These are phyloP conservation scores for Saprolegnia parasitica DNA, from an alignment of 352 stramenopile genomes.

Conservation along the genomic window DNA sequence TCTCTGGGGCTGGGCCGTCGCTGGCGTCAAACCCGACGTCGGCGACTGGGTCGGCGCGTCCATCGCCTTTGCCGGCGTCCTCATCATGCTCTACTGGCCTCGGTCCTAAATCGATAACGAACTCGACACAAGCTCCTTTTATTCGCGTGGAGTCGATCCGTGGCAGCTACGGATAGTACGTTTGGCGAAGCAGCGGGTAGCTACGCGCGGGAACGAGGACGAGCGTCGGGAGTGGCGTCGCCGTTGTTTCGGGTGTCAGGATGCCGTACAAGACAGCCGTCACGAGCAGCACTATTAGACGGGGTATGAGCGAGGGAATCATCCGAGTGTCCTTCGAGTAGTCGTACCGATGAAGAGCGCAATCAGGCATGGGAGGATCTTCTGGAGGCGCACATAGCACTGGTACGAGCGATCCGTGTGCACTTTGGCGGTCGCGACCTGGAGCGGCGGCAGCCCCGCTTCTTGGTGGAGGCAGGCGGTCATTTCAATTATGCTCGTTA, in stretches of 20 bases:
- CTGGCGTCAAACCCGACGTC: conserved; percentile 50
- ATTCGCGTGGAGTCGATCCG: conserved; percentile 31
- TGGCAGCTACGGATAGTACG: conserved; percentile 25
- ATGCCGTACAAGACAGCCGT: background rate
- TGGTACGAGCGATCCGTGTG: too few relatives aligned
- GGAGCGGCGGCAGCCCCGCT: too few relatives aligned
- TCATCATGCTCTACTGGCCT: conserved; percentile 66
- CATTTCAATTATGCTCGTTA: too few relatives aligned
- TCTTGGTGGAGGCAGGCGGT: too few relatives aligned
- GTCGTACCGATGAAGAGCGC: background rate
- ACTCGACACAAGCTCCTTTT: conserved; percentile 19
- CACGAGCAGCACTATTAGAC: background rate
- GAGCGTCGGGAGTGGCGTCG: background rate
- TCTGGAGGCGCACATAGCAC: too few relatives aligned
- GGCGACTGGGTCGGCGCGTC: conserved; percentile 53
- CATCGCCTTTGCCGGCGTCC: conserved; percentile 51
- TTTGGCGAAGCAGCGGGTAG: background rate
- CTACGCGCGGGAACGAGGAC: background rate
- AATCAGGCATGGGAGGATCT: background rate
- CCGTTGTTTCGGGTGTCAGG: background rate
- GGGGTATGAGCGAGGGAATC: background rate
- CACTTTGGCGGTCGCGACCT: too few relatives aligned
- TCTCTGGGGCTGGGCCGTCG: conserved; percentile 53
- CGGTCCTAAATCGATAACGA: conserved; percentile 21
- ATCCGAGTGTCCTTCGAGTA: background rate